phyloP scores from a whole-genome alignment of 164 flowering plant genomes.

The Houttuynia cordata region DNA sequence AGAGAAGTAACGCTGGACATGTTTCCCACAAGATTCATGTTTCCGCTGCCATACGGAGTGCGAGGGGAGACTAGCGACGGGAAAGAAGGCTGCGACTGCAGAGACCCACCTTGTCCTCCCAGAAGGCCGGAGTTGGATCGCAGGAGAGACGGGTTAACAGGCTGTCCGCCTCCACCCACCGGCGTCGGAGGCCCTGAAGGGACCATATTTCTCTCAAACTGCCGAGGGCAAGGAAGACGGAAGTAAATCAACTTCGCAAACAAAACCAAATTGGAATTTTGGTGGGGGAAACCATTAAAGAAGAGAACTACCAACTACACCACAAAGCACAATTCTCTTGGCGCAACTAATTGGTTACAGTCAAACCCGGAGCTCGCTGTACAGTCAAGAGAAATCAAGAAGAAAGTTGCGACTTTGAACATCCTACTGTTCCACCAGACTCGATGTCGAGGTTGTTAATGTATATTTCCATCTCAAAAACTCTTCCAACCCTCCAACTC shows the following conservation, averaged over 20 bases:
- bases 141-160: constrained; percentile 22
- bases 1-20: constrained; percentile 56
- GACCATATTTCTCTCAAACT: constrained; percentile 15
- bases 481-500: not conserved
- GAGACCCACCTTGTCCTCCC: constrained; percentile 59
- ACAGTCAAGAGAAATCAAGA: not conserved
- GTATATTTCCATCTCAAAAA: not conserved
- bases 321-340: constrained; percentile 8
- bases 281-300: not conserved
- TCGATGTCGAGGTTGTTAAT: too few species aligned
- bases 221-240: not conserved
- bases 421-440: not conserved
- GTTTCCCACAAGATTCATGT: constrained; percentile 62
- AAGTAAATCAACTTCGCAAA: not conserved
- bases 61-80: constrained; percentile 63
- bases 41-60: constrained; percentile 40
- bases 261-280: constrained; percentile 2
- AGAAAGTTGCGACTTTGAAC: not conserved
- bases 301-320: not conserved
- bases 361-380: not conserved
- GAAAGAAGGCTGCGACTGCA: constrained; percentile 47
- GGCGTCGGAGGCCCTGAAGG: constrained; percentile 40
- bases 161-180: constrained; percentile 29
- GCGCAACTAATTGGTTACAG: not conserved
- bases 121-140: constrained; percentile 33